Base-by-base conservation (phyloP, 805 yeast species). In the Yarrowia sp. region DNA sequence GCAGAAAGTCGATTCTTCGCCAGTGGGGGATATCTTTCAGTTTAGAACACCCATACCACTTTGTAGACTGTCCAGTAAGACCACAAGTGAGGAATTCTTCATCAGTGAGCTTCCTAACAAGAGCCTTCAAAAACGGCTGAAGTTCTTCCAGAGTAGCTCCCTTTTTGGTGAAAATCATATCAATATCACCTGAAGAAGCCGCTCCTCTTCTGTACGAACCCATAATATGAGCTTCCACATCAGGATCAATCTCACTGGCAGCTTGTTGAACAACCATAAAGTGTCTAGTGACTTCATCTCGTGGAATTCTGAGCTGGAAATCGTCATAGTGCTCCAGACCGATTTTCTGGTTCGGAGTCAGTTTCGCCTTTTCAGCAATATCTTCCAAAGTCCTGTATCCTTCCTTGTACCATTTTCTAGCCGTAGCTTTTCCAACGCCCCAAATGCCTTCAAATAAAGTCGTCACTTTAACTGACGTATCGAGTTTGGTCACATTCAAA, bases 151-250 rank as follows among this genome's bases (percentile, higher is more conserved):
- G 69, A 4, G 73, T 67, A 1, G 74, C 73, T 4, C 71, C 75
- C 14, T 73, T 63, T 28, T 71, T 76, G 35, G 83, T 80, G 3
- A 84, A 63, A 28, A 84, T 73, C 45, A 83, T 76, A 70, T 84
- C 88, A 42, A 84, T 78, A 68, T 84, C 88, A 1, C 86, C 86
- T 66, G 83, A 80, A 5, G 71, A 70, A 4, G 66, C 51, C n/a
- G 75, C 69, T 3, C 84, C 86, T 18, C 88, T 76, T 38, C 84
- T 74, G 70, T 81, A 84, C 6, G 85, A 82, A 2, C 87, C 87
- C 78, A 80, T 80, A 43, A 81, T 74, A 8, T 75, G 69, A 7
- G 78, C 67, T 35, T 76, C 73, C 22, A 81, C 69, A 0, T 71
- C 67, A 0, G 78, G 71, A 64, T 81, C 83, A 15, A 82, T 65